These are phyloP conservation scores for Cladophialophora yegresii DNA, from an alignment of 2,329 filamentous ascomycete genomes.

Conservation along the genomic window DNA sequence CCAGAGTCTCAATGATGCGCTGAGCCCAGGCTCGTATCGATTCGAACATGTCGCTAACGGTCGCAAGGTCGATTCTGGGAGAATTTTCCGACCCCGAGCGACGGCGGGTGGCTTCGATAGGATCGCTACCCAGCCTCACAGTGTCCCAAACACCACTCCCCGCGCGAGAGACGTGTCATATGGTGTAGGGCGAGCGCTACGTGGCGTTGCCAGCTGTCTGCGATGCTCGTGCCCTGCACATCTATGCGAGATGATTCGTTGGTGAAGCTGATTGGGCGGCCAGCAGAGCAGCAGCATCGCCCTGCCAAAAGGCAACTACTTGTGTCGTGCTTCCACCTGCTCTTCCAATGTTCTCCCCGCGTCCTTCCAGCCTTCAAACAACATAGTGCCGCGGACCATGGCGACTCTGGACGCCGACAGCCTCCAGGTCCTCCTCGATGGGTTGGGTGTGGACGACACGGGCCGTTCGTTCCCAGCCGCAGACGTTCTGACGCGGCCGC, in stretches of 20 bases:
- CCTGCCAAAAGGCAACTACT: background rate
- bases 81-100: background rate
- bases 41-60: background rate
- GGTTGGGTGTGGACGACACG: slow-evolving; percentile 31
- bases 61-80: background rate
- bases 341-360: background rate
- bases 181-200: background rate
- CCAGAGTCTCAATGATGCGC: background rate
- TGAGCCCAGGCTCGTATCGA: background rate
- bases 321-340: background rate
- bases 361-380: background rate
- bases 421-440: slow-evolving; percentile 36
- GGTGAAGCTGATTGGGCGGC: background rate
- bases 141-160: background rate
- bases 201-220: slow-evolving; percentile 4
- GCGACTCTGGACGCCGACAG: slow-evolving; percentile 33
- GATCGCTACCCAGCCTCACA: background rate
- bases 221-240: background rate
- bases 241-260: background rate
- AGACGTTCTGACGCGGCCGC: slow-evolving; percentile 62
- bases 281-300: background rate
- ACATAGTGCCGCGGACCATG: slow-evolving; percentile 12
- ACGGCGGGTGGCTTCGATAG: background rate
- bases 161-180: background rate
- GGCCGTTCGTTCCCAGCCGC: slow-evolving; percentile 30